Evolutionary conservation across 345 rosid genomes (phyloP).

Genomic region (Citrus unshiu): DNA sequence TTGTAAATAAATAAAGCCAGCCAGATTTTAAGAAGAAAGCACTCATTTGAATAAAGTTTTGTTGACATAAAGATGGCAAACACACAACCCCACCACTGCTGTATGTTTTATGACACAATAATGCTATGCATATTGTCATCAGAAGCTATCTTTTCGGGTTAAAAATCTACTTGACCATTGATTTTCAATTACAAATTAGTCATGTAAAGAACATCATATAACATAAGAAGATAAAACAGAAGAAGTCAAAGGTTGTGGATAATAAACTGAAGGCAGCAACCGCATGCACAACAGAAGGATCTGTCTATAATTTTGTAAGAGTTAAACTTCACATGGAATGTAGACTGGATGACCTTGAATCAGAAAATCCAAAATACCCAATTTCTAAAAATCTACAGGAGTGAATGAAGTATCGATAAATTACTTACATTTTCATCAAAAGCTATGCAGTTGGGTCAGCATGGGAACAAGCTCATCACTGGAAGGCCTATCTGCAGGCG

Average conservation of each 20-base stretch:
- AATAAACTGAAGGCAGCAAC: background rate
- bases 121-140: slow-evolving; percentile 6
- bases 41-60: slow-evolving; percentile 11
- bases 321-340: background rate
- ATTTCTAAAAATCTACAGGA: slow-evolving; percentile 16
- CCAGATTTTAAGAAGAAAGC: slow-evolving; percentile 15
- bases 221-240: background rate
- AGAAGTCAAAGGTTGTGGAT: background rate
- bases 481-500: slow-evolving; percentile 86
- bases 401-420: background rate
- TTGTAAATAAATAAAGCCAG: background rate
- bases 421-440: slow-evolving; percentile 44
- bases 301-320: slow-evolving; percentile 1
- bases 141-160: slow-evolving; percentile 5
- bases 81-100: slow-evolving; percentile 31
- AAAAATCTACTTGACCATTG: slow-evolving; percentile 7
- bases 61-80: slow-evolving; percentile 19
- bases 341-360: background rate
- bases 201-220: background rate
- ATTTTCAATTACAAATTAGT: slow-evolving; percentile 5
- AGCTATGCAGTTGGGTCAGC: slow-evolving; percentile 94
- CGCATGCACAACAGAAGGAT: background rate
- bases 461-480: slow-evolving; percentile 90
- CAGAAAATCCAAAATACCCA: slow-evolving; percentile 3
- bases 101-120: slow-evolving; percentile 27